These are phyloP conservation scores for Lactifluus pinguis DNA, from an alignment of 768 basidiomycete species.

Conservation along the genomic window DNA sequence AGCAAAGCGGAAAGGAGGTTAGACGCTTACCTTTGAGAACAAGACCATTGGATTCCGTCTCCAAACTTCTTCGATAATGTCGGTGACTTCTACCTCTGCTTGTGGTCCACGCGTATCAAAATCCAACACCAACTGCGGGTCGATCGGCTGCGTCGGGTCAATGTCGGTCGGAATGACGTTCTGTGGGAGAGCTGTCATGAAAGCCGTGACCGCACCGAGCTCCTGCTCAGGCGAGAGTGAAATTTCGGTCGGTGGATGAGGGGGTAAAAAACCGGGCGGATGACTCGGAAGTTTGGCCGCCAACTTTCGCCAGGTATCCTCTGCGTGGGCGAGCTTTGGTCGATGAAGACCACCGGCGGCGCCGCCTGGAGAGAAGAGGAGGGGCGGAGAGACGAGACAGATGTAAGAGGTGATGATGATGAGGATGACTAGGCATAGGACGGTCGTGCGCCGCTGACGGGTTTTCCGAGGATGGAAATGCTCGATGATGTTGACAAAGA, in stretches of 20 bases:
- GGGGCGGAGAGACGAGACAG: slow-evolving; percentile 15
- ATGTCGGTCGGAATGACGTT: slow-evolving; percentile 63
- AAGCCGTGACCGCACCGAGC: slow-evolving; percentile 65
- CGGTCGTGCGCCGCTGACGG: slow-evolving; percentile 14
- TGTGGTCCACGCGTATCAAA: slow-evolving; percentile 66
- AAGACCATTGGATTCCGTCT: slow-evolving; percentile 63
- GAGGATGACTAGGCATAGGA: slow-evolving; percentile 17
- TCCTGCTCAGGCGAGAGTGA: slow-evolving; percentile 48
- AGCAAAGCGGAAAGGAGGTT: background rate
- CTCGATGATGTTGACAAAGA: slow-evolving; percentile 1
- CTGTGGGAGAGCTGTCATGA: slow-evolving; percentile 63
- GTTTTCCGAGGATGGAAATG: slow-evolving; percentile 14
- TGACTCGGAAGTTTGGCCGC: slow-evolving; percentile 1
- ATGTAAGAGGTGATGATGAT: slow-evolving; percentile 9
- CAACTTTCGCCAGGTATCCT: slow-evolving; percentile 11
- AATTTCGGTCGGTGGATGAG: slow-evolving; percentile 30
- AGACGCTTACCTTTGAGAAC: slow-evolving; percentile 50
- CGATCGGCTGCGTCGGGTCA: slow-evolving; percentile 56
- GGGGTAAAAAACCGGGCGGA: slow-evolving; percentile 19
- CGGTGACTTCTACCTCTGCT: slow-evolving; percentile 50
- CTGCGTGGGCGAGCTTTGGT: background rate
- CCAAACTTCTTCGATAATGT: slow-evolving; percentile 62
- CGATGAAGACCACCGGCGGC: background rate
- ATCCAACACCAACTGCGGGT: slow-evolving; percentile 74
- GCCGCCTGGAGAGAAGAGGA: background rate